These are phyloP conservation scores for Ceratocystis cubensis DNA, from an alignment of 2,329 filamentous ascomycete genomes.

Conservation along the genomic window DNA sequence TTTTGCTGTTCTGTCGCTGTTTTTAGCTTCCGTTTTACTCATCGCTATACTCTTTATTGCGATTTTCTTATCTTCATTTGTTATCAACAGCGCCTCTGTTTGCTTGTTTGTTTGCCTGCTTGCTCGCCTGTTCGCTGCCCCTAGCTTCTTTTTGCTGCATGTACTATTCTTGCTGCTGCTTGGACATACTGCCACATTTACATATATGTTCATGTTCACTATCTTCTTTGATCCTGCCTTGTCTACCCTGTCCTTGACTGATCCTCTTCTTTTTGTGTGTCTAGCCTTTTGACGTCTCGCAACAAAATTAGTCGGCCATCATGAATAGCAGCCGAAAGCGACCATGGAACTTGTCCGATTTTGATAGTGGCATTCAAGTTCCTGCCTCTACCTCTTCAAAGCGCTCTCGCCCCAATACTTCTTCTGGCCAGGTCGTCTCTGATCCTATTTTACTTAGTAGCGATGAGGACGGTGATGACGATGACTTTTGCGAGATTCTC, in stretches of 20 bases:
- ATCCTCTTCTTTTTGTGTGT: not conserved
- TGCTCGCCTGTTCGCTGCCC: not conserved
- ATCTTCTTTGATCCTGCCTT: not conserved
- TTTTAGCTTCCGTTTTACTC: no score
- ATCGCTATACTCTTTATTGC: not conserved
- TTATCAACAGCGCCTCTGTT: not conserved
- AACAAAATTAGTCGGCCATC: not conserved
- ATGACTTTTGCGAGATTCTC: constrained; percentile 9
- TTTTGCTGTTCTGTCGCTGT: no score
- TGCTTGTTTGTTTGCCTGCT: no score
- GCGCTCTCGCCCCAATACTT: not conserved
- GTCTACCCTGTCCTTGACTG: not conserved
- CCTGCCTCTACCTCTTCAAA: not conserved
- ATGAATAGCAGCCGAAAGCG: not conserved
- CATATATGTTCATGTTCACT: not conserved
- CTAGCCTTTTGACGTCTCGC: not conserved
- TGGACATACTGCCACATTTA: not conserved
- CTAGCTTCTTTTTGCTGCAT: not conserved
- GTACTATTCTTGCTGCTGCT: not conserved
- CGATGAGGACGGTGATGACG: constrained; percentile 15
- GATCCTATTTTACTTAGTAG: constrained; percentile 13
- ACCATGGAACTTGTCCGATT: not conserved
- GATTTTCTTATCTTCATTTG: not conserved
- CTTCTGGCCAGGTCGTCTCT: not conserved
- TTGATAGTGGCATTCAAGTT: no score